These are phyloP conservation scores for Leccinum rimulosum DNA, from an alignment of 768 basidiomycete genomes.

Conservation along the genomic window DNA sequence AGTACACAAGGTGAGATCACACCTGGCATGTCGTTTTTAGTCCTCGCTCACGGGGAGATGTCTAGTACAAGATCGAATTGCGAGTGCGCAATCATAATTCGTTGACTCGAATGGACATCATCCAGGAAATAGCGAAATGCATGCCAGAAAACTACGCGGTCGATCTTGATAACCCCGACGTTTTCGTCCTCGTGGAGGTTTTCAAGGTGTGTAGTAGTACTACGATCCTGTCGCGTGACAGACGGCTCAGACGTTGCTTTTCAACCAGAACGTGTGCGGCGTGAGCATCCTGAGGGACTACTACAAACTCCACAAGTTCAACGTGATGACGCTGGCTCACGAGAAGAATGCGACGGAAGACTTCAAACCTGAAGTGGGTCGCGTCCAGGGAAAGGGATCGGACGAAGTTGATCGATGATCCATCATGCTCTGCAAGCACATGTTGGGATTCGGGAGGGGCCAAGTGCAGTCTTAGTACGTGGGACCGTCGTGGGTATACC, in stretches of 20 bases:
- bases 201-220: slow-evolving; percentile 66
- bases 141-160: slow-evolving; percentile 69
- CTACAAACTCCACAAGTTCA: slow-evolving; percentile 71
- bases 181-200: slow-evolving; percentile 77
- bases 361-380: slow-evolving; percentile 33
- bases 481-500: background rate
- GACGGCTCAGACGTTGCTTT: slow-evolving; percentile 1
- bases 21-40: background rate
- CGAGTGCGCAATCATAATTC: slow-evolving; percentile 76
- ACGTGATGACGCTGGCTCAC: slow-evolving; percentile 71
- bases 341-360: slow-evolving; percentile 39
- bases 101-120: slow-evolving; percentile 54
- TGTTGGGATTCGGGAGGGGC: background rate
- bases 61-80: slow-evolving; percentile 80
- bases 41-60: background rate
- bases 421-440: background rate
- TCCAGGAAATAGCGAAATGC: slow-evolving; percentile 67
- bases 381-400: slow-evolving; percentile 25
- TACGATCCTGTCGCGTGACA: background rate
- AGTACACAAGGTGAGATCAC: slow-evolving; percentile 42
- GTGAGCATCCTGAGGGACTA: slow-evolving; percentile 73
- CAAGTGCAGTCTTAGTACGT: background rate
- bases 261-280: slow-evolving; percentile 72
- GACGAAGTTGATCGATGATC: background rate
- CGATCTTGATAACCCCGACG: slow-evolving; percentile 61